Percentiles rank a stretch among this genome's conserved stretches.
Evolutionary conservation across 495 filamentous ascomycete species (phyloP).

Genomic region (Lasiosphaeriaceae sp.): DNA sequence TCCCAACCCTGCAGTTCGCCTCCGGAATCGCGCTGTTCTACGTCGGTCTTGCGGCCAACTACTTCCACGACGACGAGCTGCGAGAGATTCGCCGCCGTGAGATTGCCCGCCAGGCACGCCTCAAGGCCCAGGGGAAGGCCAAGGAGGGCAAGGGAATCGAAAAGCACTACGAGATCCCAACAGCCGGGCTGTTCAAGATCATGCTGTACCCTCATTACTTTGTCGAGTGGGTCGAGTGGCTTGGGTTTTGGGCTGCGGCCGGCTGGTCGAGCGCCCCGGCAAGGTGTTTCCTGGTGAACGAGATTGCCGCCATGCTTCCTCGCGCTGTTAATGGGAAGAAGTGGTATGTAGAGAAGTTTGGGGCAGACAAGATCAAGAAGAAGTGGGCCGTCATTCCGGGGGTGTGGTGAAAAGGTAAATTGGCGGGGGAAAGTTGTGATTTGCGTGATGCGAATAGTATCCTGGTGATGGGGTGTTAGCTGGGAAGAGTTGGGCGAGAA

Average conservation of each 20-base stretch:
- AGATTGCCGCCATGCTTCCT: slow-evolving; percentile 85
- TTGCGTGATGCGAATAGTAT: no score
- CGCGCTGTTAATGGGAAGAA: slow-evolving; percentile 74
- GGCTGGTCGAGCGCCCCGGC: slow-evolving; percentile 65
- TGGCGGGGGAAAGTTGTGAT: no score
- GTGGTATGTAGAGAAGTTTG: slow-evolving; percentile 91
- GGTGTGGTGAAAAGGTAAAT: slow-evolving; percentile 46
- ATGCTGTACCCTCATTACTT: slow-evolving; percentile 92
- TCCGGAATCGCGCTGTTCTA: slow-evolving; percentile 48
- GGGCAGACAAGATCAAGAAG: slow-evolving; percentile 66
- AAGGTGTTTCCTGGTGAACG: slow-evolving; percentile 76
- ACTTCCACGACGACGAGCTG: slow-evolving; percentile 76
- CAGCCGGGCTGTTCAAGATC: slow-evolving; percentile 73
- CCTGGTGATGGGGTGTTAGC: no score
- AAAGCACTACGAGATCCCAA: slow-evolving; percentile 89
- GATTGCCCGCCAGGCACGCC: slow-evolving; percentile 39
- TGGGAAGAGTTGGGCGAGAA: no score
- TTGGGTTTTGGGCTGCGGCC: slow-evolving; percentile 74
- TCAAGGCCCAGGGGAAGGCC: slow-evolving; percentile 34
- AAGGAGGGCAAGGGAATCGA: slow-evolving; percentile 41
- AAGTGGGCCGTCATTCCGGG: slow-evolving; percentile 84
- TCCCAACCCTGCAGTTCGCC: slow-evolving; percentile 38
- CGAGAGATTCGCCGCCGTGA: slow-evolving; percentile 68
- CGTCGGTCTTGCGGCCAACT: slow-evolving; percentile 72
- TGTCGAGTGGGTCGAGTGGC: slow-evolving; percentile 95